Evolutionary conservation across 179 eudicot species (phyloP), one percentile per base, ranked within the genome.

Genomic region (Silene noctiflora): DNA sequence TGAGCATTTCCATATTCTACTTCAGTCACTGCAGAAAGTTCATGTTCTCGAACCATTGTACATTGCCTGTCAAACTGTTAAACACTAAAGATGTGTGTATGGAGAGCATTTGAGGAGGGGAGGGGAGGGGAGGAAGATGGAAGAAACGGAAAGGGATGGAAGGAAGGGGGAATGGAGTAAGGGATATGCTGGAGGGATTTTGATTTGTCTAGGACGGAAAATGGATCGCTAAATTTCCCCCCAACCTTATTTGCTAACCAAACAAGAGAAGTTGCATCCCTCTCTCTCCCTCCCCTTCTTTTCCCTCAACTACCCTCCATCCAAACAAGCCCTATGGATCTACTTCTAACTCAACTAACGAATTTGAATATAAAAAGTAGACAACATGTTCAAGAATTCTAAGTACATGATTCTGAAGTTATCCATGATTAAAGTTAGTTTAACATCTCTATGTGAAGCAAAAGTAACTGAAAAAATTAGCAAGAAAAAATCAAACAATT

Each of bases 51-150:
- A 31, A 31, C 74, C 62, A 77, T 80, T 73, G 55, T 24, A 75
- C 77, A 65, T 70, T 64, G 80, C 81, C 86, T 85, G 80, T 78
- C 87, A 86, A 78, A 84, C 97, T 92, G 97, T 75, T 77, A 78
- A 78, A 82, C 79, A 74, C 77, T 83, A 81, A 87, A 86, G 77
- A 69, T 68, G 59, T 17, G n/a, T 53, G 5, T 53, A 53, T 42
- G 59, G 13, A 17, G 3, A 53, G 6, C 59, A 53, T 53, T 53
- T 53, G 59, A 53, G 59, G 6, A 53, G 59, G 59, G 59, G 19
- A 51, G 56, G 16, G n/a, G 56, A 53, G 59, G 5, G 19, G 59
- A 16, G 59, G 19, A 42, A 42, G 13, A 42, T 42, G 48, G 48
- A 8, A 42, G 48, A 12, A 53, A 53, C 20, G 59, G 59, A 53